Base-by-base conservation (phyloP, 139 green algal genomes). In the Tetradesmus lagerheimii region DNA sequence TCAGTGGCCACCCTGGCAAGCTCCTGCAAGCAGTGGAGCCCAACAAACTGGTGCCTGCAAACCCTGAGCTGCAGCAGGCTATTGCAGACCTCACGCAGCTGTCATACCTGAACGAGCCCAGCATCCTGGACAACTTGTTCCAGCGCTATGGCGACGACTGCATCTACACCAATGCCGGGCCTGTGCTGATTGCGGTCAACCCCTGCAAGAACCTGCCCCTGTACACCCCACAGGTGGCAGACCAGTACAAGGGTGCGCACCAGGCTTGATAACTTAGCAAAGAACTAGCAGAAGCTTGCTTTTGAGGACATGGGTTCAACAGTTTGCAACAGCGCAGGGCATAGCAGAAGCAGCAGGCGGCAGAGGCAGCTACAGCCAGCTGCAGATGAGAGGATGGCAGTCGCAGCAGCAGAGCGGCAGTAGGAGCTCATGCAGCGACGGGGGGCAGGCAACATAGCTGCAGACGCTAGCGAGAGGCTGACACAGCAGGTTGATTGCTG, bases 151-250 rank as follows among this genome's bases (percentile, higher is more conserved):
- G 66, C 0, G 53, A 81, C 11, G 93, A 97, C 64, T 53, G 89
- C 1, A 97, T 99, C 37, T 99, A 99, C 93, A 98, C 97, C 0
- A 92, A 90, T 50, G 90, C 92, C 11, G 97, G 97, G 0, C 95
- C 96, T 0, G 96, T 99, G 62, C 93, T 99, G 14, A 97, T 99
- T 50, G 97, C 97, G 0, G 83, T 99, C 43, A 98, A 98, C 88
- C 96, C 96, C 4, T 98, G 97, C 94, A 97, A 96, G 88, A 15
- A 41, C 16, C 93, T 99, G 89, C 95, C 95, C 0, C 90, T 99
- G 81, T 99, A 99, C 88, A 93, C 94, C 0, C 23, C 83, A 0
- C 94, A 98, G 45, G 86, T 94, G n/a, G 94, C 93, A 14, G 53
- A 94, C 12, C 83, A 92, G 27, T 98, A 98, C 92, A 96, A 95